Evolutionary conservation across 2,329 filamentous ascomycete genomes (phyloP), one percentile per base, ranked within the genome.

Genomic region (Monilinia vaccinii-corymbosi): DNA sequence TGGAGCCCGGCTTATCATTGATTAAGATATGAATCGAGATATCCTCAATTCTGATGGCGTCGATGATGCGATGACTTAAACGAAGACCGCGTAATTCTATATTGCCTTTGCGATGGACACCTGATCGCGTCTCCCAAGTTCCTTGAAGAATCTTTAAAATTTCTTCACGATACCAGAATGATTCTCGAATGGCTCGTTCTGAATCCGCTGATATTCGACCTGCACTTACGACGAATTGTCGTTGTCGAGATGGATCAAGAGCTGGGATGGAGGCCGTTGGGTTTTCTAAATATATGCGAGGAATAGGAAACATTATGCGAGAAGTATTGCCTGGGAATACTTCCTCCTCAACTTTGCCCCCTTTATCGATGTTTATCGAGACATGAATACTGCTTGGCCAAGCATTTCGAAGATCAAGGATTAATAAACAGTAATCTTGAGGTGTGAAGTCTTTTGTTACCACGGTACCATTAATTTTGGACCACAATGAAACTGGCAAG

Each of bases 221-320:
- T 18, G 86, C 83, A 73, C 88, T 94, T 47, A 96, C 89, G 34
- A 97, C 89, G 68, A 96, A 97, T 70, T 97, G 92, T n/a, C 91
- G 83, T 70, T 91, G 87, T n/a, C 87, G 85, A 0, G 87, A 85
- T 0, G 88, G 87, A 65, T 93, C 91, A 11, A 96, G 78, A 1
- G 85, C 86, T 0, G 91, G 92, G 44, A 97, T 89, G 1, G 87
- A 79, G 1, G 86, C 85, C 69, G 91, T 84, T 3, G 90, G 85
- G 63, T 94, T 83, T n/a, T 85, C 79, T 23, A 96, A 73, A 70
- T 88, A 89, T 44, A 95, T 79, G 40, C 89, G 84, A 58, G 83
- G 87, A 3, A 96, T 77, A 0, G 91, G 86, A 13, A 96, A 76
- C 56, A 93, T 81, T 38, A 96, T 77, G 1, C 92, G 85, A 52